A percentile compares a stretch with the other conserved stretches of the same genome.
Conservation (phyloP, 1,284 basidiomycete species). For the Porodaedalea pini region DNA sequence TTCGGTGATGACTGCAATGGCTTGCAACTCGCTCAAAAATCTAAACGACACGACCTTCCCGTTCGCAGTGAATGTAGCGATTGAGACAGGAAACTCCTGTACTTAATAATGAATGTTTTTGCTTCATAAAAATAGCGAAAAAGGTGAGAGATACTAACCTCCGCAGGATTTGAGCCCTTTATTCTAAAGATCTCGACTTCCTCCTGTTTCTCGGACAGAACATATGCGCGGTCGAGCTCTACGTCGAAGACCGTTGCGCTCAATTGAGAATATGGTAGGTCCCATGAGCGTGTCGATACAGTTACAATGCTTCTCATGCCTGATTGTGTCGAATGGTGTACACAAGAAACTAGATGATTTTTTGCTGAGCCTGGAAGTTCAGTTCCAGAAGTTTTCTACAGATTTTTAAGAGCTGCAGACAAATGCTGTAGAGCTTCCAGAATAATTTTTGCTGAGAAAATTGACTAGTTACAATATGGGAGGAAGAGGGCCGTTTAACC, state of each 20-base stretch:
- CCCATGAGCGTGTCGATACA: background rate
- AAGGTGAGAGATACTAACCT: constrained; percentile 21
- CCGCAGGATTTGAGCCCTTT: constrained; percentile 25
- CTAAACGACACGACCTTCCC: constrained; percentile 12
- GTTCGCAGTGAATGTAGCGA: constrained; percentile 5
- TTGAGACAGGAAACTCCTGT: constrained; percentile 9
- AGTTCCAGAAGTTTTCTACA: no score
- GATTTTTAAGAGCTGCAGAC: no score
- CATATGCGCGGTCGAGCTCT: constrained; percentile 61
- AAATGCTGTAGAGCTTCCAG: no score
- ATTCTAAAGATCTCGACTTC: constrained; percentile 61
- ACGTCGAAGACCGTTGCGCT: constrained; percentile 59
- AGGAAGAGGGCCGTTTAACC: no score
- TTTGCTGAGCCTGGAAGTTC: background rate
- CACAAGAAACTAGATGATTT: background rate
- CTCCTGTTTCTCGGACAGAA: constrained; percentile 51
- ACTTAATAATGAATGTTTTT: constrained; percentile 5
- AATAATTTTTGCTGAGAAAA: no score
- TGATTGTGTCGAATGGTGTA: constrained; percentile 18
- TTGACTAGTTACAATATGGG: no score
- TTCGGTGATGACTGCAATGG: constrained; percentile 11
- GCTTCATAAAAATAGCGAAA: background rate
- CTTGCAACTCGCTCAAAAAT: constrained; percentile 16
- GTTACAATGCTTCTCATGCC: constrained; percentile 17
- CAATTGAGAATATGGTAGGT: constrained; percentile 33